Percentiles rank a stretch among this genome's conserved stretches.
These are phyloP conservation scores for Mallotus repandus DNA, from an alignment of 441 rosid genomes.

Conservation along the genomic window DNA sequence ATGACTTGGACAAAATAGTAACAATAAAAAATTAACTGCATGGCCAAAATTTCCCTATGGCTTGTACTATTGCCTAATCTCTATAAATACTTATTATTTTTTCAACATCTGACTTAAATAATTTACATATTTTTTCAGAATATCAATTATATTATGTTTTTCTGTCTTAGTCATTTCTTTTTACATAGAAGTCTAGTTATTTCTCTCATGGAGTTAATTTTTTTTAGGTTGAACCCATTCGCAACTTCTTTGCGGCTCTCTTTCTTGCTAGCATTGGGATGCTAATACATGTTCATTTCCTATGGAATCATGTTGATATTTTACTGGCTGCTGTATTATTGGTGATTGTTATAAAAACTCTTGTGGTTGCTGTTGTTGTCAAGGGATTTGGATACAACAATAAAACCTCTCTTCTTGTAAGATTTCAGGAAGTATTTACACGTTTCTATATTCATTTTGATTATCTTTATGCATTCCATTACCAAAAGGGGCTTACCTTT, in stretches of 20 bases:
- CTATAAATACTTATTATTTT: not conserved
- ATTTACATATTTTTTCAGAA: not conserved
- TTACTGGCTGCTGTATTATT: conserved; percentile 88
- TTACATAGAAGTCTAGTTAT: not conserved
- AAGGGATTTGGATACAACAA: conserved; percentile 93
- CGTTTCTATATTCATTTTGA: conserved; percentile 4
- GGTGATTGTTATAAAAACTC: conserved; percentile 82
- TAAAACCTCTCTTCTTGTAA: conserved; percentile 92
- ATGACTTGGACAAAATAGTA: no score
- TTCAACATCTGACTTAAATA: not conserved
- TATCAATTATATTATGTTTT: not conserved
- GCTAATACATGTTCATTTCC: conserved; percentile 93
- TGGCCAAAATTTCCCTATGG: no score
- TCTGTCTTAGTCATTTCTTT: not conserved
- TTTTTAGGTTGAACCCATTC: conserved; percentile 90
- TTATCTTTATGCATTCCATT: conserved; percentile 9
- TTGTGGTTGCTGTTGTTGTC: conserved; percentile 74
- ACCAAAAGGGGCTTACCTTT: conserved; percentile 25
- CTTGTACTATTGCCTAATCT: not conserved
- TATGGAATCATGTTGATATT: conserved; percentile 94
- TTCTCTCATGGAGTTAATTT: conserved; percentile 18
- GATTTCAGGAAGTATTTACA: conserved; percentile 27
- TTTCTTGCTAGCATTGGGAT: conserved; percentile 99
- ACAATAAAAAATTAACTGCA: no score
- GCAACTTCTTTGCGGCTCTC: conserved; percentile 97